Evolutionary conservation across 2,329 filamentous ascomycete genomes (phyloP).

Genomic region (Tolypocladium capitatum): DNA sequence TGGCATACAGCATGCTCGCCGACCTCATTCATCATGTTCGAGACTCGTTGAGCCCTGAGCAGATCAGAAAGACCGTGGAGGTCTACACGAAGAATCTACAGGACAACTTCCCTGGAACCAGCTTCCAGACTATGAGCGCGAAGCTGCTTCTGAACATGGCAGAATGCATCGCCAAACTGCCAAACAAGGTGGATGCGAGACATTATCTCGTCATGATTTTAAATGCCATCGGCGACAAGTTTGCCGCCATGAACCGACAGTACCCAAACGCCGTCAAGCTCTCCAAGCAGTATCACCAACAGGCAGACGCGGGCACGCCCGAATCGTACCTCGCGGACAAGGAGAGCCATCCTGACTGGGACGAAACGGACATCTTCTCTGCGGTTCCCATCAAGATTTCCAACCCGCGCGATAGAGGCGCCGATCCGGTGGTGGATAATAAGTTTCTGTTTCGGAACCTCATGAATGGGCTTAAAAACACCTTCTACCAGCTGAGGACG

Average conservation of each 20-base stretch:
- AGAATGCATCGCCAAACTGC: conserved; percentile 88
- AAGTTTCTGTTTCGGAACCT: conserved; percentile 96
- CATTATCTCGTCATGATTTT: conserved; percentile 96
- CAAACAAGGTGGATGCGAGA: conserved; percentile 84
- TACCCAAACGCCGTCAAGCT: conserved; percentile 92
- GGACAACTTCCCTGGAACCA: conserved; percentile 91
- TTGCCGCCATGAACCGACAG: conserved; percentile 93
- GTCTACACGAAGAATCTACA: conserved; percentile 95
- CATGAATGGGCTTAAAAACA: conserved; percentile 89
- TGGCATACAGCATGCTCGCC: conserved; percentile 97
- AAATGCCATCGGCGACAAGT: conserved; percentile 96
- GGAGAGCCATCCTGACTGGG: conserved; percentile 77
- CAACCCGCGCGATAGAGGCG: conserved; percentile 76
- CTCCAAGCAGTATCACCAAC: conserved; percentile 61
- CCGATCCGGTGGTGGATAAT: conserved; percentile 88
- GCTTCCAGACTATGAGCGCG: conserved; percentile 98
- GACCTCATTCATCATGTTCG: conserved; percentile 96
- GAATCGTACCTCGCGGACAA: conserved; percentile 81
- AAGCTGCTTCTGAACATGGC: conserved; percentile 96
- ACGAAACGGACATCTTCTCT: conserved; percentile 93
- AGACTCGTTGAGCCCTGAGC: conserved; percentile 73
- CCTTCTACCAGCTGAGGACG: conserved; percentile 85
- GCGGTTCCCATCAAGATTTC: conserved; percentile 94
- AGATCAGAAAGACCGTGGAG: conserved; percentile 90
- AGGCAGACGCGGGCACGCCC: conserved; percentile 45